Percentiles rank a stretch among this genome's conserved stretches.
These are phyloP conservation scores for Scheffersomyces titani DNA, from an alignment of 1,139 yeast genomes.

Conservation along the genomic window DNA sequence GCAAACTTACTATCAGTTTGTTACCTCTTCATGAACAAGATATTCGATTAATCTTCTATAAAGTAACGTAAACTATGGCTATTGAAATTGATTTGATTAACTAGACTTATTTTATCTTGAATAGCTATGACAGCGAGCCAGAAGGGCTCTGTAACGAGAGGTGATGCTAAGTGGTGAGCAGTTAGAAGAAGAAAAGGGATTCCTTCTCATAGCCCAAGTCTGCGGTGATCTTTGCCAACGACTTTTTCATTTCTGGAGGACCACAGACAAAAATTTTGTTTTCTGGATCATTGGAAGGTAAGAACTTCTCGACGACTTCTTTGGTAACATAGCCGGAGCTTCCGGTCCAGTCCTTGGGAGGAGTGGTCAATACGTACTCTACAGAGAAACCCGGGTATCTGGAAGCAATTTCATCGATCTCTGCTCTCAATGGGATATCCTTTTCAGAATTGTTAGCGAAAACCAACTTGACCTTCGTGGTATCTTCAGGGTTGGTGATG, in stretches of 20 bases:
- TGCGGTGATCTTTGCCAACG: slow-evolving; percentile 48
- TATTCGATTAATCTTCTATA: neutral
- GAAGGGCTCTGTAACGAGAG: neutral
- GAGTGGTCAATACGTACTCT: slow-evolving; percentile 43
- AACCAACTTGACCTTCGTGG: slow-evolving; percentile 58
- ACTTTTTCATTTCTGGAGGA: slow-evolving; percentile 68
- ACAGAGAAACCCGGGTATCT: slow-evolving; percentile 64
- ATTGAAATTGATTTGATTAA: neutral
- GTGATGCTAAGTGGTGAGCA: neutral
- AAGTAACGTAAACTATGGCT: neutral
- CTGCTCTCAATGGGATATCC: slow-evolving; percentile 69
- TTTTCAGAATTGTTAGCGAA: slow-evolving; percentile 74
- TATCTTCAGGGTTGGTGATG: slow-evolving; percentile 67
- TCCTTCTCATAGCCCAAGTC: slow-evolving; percentile 67
- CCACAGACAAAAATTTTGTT: slow-evolving; percentile 70
- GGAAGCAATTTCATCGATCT: slow-evolving; percentile 65
- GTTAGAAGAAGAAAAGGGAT: slow-evolving; percentile 63
- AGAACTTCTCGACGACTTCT: slow-evolving; percentile 52
- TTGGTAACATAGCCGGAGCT: slow-evolving; percentile 59
- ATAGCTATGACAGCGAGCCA: neutral
- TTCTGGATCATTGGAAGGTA: slow-evolving; percentile 45
- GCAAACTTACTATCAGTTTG: neutral
- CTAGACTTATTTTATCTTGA: neutral
- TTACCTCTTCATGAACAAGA: neutral
- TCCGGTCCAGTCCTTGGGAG: slow-evolving; percentile 53